Conservation (phyloP, 495 filamentous ascomycete genomes). For the Poronia punctata region DNA sequence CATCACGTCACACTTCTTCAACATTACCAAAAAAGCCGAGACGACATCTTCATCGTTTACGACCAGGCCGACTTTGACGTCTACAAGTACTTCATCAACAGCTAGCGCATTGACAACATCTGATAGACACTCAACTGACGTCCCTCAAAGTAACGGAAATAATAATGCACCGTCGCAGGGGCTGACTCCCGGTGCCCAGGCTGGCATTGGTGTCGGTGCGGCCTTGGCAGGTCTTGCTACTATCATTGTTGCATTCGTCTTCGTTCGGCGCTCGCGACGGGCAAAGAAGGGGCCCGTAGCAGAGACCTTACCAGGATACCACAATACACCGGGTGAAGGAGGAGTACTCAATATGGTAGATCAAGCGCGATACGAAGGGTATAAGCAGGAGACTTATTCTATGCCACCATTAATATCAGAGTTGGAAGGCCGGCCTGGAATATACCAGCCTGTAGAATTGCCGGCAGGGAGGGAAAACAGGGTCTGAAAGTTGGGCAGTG, state of each 20-base stretch:
- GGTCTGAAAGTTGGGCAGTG: too few relatives aligned
- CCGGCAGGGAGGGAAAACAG: too few relatives aligned
- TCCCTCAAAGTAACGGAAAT: not conserved
- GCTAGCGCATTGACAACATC: not conserved
- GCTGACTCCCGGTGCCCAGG: conserved; percentile 13
- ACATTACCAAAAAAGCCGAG: conserved; percentile 11
- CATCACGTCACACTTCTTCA: conserved; percentile 28
- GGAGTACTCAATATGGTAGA: too few relatives aligned
- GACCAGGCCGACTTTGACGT: not conserved
- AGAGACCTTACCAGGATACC: too few relatives aligned
- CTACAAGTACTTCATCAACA: not conserved
- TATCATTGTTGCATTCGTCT: not conserved
- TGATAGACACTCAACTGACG: not conserved
- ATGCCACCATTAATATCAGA: too few relatives aligned
- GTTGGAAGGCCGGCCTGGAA: too few relatives aligned
- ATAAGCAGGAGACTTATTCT: too few relatives aligned
- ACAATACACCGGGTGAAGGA: too few relatives aligned
- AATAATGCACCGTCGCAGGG: not conserved
- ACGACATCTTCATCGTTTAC: conserved; percentile 1
- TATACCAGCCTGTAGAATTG: too few relatives aligned
- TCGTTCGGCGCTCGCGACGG: not conserved
- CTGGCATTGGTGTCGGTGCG: conserved; percentile 16
- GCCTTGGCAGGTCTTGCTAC: conserved; percentile 3
- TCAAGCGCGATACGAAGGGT: too few relatives aligned
- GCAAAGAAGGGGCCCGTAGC: too few relatives aligned